Conservation (phyloP, 345 rosid genomes). For the Camelina neglecta region DNA sequence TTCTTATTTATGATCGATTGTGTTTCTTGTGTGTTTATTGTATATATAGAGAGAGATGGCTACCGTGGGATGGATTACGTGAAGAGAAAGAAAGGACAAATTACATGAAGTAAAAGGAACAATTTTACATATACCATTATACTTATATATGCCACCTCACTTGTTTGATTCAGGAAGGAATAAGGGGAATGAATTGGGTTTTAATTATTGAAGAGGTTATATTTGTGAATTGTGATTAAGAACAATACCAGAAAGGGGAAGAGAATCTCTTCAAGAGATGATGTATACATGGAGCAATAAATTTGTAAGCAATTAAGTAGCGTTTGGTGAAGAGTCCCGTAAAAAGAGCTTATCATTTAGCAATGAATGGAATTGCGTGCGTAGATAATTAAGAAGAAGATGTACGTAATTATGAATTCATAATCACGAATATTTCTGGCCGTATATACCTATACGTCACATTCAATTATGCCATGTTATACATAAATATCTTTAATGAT, state of each 20-base stretch:
- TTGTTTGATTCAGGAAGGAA: conserved; percentile 13
- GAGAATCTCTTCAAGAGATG: neutral
- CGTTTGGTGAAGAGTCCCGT: conserved; percentile 33
- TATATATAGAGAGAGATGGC: neutral
- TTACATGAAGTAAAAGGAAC: neutral
- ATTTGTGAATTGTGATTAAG: conserved; percentile 11
- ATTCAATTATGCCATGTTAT: neutral
- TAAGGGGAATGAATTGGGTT: conserved; percentile 13
- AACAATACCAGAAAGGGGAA: neutral
- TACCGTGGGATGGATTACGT: conserved; percentile 3
- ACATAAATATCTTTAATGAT: neutral
- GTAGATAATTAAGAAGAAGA: neutral
- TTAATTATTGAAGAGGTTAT: conserved; percentile 28
- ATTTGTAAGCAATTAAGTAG: neutral
- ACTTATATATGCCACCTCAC: conserved; percentile 27
- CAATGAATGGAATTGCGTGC: conserved; percentile 28
- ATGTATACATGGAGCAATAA: neutral
- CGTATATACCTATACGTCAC: neutral
- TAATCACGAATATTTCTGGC: neutral
- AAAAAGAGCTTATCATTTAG: neutral
- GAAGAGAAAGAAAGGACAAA: conserved; percentile 28
- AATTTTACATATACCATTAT: conserved; percentile 5
- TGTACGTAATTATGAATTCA: conserved; percentile 14
- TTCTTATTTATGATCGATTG: neutral
- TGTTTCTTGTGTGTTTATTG: conserved; percentile 15